A percentile compares a stretch with the other conserved stretches of the same genome.
Evolutionary conservation across 305 asterid genomes (phyloP).

Genomic region (Solanum aculeatissimum): DNA sequence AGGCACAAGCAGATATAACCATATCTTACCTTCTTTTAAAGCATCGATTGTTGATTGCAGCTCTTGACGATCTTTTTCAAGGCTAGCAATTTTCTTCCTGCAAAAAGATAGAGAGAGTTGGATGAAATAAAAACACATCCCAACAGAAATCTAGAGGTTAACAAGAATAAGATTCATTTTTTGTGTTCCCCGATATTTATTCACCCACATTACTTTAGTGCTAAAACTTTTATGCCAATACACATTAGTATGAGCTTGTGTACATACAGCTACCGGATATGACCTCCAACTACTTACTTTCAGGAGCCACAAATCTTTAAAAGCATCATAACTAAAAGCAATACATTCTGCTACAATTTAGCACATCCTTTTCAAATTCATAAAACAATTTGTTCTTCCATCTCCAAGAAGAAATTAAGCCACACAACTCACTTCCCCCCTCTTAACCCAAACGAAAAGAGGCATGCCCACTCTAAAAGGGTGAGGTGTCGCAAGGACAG

Average conservation of each 20-base stretch:
- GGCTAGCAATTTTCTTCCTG: slow-evolving; percentile 72
- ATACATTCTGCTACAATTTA: not conserved
- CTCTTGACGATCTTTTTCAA: slow-evolving; percentile 90
- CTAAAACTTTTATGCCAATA: not conserved
- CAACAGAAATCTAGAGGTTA: not conserved
- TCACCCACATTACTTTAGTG: not conserved
- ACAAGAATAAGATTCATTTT: not conserved
- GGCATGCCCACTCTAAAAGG: not conserved
- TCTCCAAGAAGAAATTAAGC: not conserved
- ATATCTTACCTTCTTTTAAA: slow-evolving; percentile 69
- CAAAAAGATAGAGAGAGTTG: slow-evolving; percentile 8
- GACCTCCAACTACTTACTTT: not conserved
- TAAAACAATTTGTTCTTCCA: not conserved
- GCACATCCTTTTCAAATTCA: not conserved
- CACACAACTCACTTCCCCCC: not conserved
- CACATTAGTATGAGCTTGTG: not conserved
- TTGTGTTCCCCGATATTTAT: not conserved
- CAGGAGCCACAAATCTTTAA: not conserved
- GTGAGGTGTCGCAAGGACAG: not conserved
- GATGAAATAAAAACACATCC: not conserved
- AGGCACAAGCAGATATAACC: not conserved
- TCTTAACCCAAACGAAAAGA: not conserved
- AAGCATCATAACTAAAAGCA: not conserved
- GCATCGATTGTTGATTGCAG: slow-evolving; percentile 80
- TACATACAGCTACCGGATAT: not conserved